Base-by-base conservation (phyloP, 1,284 basidiomycete genomes). In the Limonomyces culmigenus region DNA sequence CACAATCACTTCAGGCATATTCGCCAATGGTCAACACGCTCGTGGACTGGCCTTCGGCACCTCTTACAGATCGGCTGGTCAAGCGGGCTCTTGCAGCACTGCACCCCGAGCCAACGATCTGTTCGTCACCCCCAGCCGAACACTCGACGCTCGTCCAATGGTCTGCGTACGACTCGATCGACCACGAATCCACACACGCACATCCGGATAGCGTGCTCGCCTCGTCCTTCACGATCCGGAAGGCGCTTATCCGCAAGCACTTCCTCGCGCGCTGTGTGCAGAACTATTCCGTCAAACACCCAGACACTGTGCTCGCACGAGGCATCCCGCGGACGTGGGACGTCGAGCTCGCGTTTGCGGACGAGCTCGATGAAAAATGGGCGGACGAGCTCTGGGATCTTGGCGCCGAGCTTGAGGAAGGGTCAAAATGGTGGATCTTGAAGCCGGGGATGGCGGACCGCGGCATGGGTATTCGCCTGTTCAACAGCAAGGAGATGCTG, bases 371-470 rank as follows among this genome's bases (percentile, higher is more conserved):
- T 47, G 95, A 97, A 53, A 63, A 92, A 49, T 85, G 92, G 67
- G 59, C 73, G 33, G 93, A 98, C 52, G 95, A 98, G 42, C 65
- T 98, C 18, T 98, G 80, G 64, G 91, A 96, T 38, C 67, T 98
- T 8, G 71, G 67, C 2, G 58, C 70, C 38, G 59, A 65, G 19
- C 63, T 96, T 21, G 66, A 74, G 19, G 52, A 53, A 27, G 52
- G 57, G 1, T 46, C 54, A 5, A 71, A 60, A 41, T 89, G 91
- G 89, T 96, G 77, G 67, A 92, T 96, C 39, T 56, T 98, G 37
- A 99, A 99, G 58, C 92, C 95, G 27, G 89, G 89, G 10, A 95
- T 99, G 81, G 81, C 92, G 1, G 93, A 98, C 60, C 70, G 89
- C 37, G 95, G 89, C 3, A 86, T 89, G 63, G 95, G 93, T 0